Base-by-base conservation (phyloP, 1,139 yeast genomes). In the Suhomyces guaymorum region DNA sequence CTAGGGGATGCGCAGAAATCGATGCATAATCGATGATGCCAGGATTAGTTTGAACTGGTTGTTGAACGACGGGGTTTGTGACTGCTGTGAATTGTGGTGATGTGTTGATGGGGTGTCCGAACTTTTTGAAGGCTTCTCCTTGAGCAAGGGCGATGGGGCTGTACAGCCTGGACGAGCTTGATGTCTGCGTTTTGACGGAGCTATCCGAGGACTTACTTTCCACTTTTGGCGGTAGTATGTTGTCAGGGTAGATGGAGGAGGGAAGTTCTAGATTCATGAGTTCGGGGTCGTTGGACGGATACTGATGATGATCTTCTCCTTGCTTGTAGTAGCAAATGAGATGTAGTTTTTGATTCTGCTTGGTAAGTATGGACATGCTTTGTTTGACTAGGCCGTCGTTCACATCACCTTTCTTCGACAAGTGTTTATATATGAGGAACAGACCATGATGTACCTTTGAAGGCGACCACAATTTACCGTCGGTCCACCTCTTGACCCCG, bases 401-500 rank as follows among this genome's bases (percentile, higher is more conserved):
- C 56, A 47, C 32, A 15, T 46, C 48, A 17, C 56, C 52, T 14
- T 49, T 49, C 17, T 46, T 44, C 30, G 75, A 80, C 67, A 81
- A 73, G 53, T 82, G 87, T 39, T 75, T 70, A 54, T 82, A 82
- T 5, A 79, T 73, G 28, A 82, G 60, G 48, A 82, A 82, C 30
- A 26, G 42, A 2, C 87, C 86, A 13, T 75, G 70, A 3, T 41
- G 37, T 9, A 82, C 88, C 44, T 87, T 66, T 0, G 85, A 77
- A 2, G 89, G 86, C 39, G 80, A 72, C 89, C 89, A 82, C 25
- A 74, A 66, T 44, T 72, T 71, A 23, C 89, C 87, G 50, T 82
- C 90, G 1, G 90, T 82, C 90, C 90, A 82, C 26, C 89, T 61
- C 44, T 79, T 73, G 80, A 82, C 82, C 12, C 81, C 84, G 33